Conservation (phyloP, 306 rosid genomes). For the Pterocarpus santalinus region DNA sequence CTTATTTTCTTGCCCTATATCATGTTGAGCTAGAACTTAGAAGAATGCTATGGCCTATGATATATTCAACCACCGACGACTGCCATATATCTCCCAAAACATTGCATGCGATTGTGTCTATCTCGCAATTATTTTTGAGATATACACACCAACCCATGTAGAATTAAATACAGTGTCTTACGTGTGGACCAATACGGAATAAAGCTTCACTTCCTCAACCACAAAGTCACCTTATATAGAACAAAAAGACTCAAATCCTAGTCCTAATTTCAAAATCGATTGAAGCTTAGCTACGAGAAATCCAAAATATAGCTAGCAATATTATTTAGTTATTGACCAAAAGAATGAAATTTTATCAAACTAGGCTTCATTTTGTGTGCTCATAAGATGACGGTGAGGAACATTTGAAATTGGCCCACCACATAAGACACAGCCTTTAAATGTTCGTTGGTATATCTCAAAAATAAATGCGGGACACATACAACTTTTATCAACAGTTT, state of each 20-base stretch:
- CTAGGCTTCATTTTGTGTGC: constrained; percentile 5
- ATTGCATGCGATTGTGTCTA: constrained; percentile 28
- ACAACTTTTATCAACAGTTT: not conserved
- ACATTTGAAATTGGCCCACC: constrained; percentile 43
- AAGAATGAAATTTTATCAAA: not conserved
- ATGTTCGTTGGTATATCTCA: constrained; percentile 16
- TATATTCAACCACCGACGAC: constrained; percentile 37
- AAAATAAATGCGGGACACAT: constrained; percentile 40
- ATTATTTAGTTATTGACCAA: constrained; percentile 6
- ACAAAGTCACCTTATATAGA: constrained; percentile 22
- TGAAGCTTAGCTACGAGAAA: constrained; percentile 22
- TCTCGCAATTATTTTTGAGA: constrained; percentile 38
- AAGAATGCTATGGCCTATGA: not conserved
- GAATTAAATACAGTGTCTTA: constrained; percentile 18
- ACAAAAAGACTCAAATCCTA: not conserved
- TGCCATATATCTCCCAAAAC: constrained; percentile 13
- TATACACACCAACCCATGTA: constrained; percentile 29
- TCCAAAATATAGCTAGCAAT: constrained; percentile 2
- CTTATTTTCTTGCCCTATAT: constrained; percentile 7
- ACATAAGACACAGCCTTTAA: constrained; percentile 37
- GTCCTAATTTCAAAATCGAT: not conserved
- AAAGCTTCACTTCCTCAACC: constrained; percentile 1
- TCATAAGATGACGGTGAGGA: constrained; percentile 38
- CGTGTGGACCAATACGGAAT: constrained; percentile 37
- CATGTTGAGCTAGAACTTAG: constrained; percentile 6